These are phyloP conservation scores for Calonectria pseudoreteaudii DNA, from an alignment of 2,329 filamentous ascomycete species.

Conservation along the genomic window DNA sequence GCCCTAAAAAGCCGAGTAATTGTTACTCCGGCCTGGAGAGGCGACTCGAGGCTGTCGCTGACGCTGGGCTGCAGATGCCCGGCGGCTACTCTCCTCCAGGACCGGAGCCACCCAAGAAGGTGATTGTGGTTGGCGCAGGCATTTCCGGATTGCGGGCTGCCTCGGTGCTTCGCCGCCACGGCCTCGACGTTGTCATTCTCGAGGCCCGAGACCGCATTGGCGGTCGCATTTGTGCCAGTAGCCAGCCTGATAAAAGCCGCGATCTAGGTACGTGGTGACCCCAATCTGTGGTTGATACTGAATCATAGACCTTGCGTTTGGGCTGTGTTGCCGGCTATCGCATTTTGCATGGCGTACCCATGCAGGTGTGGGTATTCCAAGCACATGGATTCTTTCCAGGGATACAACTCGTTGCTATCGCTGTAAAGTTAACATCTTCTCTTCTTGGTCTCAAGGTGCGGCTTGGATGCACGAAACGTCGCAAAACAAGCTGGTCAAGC, in stretches of 20 bases:
- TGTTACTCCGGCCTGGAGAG: conserved; percentile 24
- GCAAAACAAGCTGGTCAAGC: conserved; percentile 25
- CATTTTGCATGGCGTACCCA: conserved; percentile 17
- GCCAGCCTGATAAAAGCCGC: conserved; percentile 14
- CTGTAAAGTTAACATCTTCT: conserved; percentile 22
- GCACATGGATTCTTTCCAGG: conserved; percentile 22
- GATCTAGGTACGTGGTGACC: conserved; percentile 20
- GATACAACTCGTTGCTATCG: conserved; percentile 9
- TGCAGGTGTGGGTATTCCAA: conserved; percentile 19
- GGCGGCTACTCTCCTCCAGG: conserved; percentile 8
- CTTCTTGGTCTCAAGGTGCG: conserved; percentile 14
- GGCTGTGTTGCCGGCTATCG: conserved; percentile 24
- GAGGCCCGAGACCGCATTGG: conserved; percentile 23
- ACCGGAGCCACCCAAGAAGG: conserved; percentile 25
- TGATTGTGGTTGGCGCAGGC: conserved; percentile 22
- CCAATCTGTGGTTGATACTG: conserved; percentile 17
- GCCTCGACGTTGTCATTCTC: conserved; percentile 20
- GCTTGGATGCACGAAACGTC: conserved; percentile 27
- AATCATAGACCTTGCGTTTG: conserved; percentile 24
- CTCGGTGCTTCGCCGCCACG: conserved; percentile 18
- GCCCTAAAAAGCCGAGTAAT: conserved; percentile 24
- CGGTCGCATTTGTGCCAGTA: conserved; percentile 20
- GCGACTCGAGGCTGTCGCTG: conserved; percentile 10
- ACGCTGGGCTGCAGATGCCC: not conserved
- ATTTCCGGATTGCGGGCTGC: conserved; percentile 19